Evolutionary conservation across 495 filamentous ascomycete species (phyloP).

Genomic region (Penicillium nucicola): DNA sequence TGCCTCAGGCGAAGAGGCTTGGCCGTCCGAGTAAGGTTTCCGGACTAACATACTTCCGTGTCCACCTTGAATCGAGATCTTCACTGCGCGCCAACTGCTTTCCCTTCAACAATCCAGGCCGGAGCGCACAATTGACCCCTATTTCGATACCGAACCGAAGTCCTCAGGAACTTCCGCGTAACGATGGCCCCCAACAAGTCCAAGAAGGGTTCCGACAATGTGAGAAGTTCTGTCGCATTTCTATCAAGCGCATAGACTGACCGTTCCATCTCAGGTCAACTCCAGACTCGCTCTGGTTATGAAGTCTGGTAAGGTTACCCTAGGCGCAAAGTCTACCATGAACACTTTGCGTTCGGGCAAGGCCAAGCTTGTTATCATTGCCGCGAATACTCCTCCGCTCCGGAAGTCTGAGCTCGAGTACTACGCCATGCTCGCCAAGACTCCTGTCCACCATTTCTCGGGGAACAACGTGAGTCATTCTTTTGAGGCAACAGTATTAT

Average conservation of each 20-base stretch:
- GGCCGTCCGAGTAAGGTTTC: no score
- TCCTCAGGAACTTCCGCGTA: constrained; percentile 39
- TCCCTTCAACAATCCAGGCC: constrained; percentile 26
- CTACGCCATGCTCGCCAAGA: constrained; percentile 92
- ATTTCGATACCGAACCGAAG: constrained; percentile 17
- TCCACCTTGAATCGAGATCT: neutral
- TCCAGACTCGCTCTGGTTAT: constrained; percentile 88
- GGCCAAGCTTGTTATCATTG: constrained; percentile 69
- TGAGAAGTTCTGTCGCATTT: constrained; percentile 5
- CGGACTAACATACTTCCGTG: neutral
- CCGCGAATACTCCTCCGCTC: constrained; percentile 91
- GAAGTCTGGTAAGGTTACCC: constrained; percentile 88
- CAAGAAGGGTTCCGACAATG: constrained; percentile 86
- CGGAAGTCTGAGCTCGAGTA: constrained; percentile 89
- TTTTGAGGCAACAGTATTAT: constrained; percentile 49
- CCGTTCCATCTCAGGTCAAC: constrained; percentile 55
- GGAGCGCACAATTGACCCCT: constrained; percentile 34
- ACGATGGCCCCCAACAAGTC: constrained; percentile 91
- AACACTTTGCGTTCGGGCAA: constrained; percentile 75
- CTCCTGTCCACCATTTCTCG: constrained; percentile 90
- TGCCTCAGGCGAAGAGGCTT: neutral
- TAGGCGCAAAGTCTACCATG: constrained; percentile 93
- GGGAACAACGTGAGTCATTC: constrained; percentile 86
- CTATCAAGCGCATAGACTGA: constrained; percentile 1
- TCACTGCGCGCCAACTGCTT: neutral